A percentile compares a stretch with the other conserved stretches of the same genome.
These are phyloP conservation scores for Tulasnella sp. DNA, from an alignment of 768 basidiomycete species.

Conservation along the genomic window DNA sequence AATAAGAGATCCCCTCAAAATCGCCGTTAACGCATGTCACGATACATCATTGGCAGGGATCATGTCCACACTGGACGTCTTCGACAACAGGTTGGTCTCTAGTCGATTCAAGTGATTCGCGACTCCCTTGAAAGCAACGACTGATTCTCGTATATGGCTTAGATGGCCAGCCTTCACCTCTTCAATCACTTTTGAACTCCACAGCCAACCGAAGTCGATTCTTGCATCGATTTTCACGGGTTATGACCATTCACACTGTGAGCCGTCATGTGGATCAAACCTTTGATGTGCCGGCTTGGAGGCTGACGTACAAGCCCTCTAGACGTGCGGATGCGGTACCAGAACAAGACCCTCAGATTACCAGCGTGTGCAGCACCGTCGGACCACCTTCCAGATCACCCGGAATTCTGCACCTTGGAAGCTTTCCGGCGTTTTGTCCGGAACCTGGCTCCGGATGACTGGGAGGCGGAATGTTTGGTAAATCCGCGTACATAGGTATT, in stretches of 20 bases:
- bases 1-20: conserved; percentile 41
- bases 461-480: conserved; percentile 46
- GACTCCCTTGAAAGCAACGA: neutral
- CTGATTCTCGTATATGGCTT: neutral
- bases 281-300: neutral
- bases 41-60: conserved; percentile 61
- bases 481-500: too few relatives aligned
- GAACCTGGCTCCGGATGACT: conserved; percentile 55
- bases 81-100: conserved; percentile 54
- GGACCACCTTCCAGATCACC: conserved; percentile 54
- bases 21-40: conserved; percentile 40
- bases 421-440: conserved; percentile 52
- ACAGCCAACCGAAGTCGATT: conserved; percentile 28
- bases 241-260: neutral
- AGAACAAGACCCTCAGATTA: conserved; percentile 50
- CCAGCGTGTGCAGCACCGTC: conserved; percentile 56
- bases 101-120: too few relatives aligned
- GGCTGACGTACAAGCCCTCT: neutral
- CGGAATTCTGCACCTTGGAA: conserved; percentile 60
- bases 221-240: neutral
- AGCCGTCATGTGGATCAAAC: neutral
- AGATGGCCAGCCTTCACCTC: conserved; percentile 73
- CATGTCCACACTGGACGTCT: conserved; percentile 55
- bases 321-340: conserved; percentile 69
- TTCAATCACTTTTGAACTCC: conserved; percentile 63